Conservation (phyloP, 352 stramenopile genomes). For the Pilasporangium apinafurcum region DNA sequence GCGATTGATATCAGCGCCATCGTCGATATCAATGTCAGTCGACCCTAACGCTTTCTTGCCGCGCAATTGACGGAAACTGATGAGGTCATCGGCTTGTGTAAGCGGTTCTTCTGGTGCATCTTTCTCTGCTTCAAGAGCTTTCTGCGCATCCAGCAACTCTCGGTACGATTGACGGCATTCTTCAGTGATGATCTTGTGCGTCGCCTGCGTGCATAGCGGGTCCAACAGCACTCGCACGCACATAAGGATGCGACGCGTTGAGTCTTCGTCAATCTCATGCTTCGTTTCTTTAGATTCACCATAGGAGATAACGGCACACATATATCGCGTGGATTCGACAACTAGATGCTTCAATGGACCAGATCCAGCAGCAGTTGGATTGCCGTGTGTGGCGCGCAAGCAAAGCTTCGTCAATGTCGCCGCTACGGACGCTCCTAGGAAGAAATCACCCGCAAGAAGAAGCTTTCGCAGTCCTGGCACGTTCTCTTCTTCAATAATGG, state of each 20-base stretch:
- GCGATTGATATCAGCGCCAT: constrained; percentile 94
- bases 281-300: constrained; percentile 71
- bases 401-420: constrained; percentile 96
- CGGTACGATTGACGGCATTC: constrained; percentile 79
- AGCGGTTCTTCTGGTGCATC: constrained; percentile 47
- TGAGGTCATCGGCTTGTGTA: constrained; percentile 92
- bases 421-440: constrained; percentile 91
- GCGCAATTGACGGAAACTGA: constrained; percentile 96
- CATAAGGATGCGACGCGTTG: constrained; percentile 93
- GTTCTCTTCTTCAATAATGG: constrained; percentile 51
- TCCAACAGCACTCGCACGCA: constrained; percentile 94
- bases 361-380: constrained; percentile 28
- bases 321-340: constrained; percentile 61
- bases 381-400: constrained; percentile 77
- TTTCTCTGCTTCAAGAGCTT: constrained; percentile 58
- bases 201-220: constrained; percentile 59
- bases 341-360: constrained; percentile 62
- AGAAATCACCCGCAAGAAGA: constrained; percentile 93
- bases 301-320: constrained; percentile 71
- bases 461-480: constrained; percentile 83
- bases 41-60: constrained; percentile 88
- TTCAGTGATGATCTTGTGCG: constrained; percentile 70
- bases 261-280: constrained; percentile 92
- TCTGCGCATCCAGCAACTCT: constrained; percentile 66
- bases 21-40: constrained; percentile 97